phyloP scores from a whole-genome alignment of 306 rosid species.

The Gynostemma pentaphyllum region DNA sequence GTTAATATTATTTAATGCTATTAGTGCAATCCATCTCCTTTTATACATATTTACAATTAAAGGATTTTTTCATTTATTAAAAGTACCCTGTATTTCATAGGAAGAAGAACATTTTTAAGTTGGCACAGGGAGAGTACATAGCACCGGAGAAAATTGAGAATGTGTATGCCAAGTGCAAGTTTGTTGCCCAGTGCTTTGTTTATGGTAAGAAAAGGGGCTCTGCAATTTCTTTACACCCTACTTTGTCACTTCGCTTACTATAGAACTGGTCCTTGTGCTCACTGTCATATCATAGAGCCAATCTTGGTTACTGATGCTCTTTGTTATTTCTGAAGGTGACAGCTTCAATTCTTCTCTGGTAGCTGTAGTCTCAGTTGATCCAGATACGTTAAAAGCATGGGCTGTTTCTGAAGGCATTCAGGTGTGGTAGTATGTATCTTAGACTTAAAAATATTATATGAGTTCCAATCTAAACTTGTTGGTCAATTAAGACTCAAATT shows the following conservation, averaged over 20 bases:
- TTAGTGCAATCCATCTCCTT: conserved; percentile 1
- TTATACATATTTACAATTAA: not conserved
- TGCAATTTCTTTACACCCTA: not conserved
- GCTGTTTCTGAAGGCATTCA: conserved; percentile 66
- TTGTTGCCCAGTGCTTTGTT: conserved; percentile 75
- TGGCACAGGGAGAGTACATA: conserved; percentile 99
- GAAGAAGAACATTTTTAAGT: conserved; percentile 96
- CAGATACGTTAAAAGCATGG: conserved; percentile 67
- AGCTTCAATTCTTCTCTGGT: conserved; percentile 84
- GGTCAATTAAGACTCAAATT: not conserved
- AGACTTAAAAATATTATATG: not conserved
- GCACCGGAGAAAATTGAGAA: conserved; percentile 99
- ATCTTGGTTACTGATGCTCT: conserved; percentile 20
- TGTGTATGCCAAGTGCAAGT: conserved; percentile 82
- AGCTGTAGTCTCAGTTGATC: conserved; percentile 73
- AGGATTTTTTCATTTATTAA: not conserved
- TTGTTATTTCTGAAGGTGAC: conserved; percentile 45
- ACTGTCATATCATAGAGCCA: not conserved
- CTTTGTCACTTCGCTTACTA: not conserved
- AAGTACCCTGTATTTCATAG: conserved; percentile 17
- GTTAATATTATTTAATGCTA: no score
- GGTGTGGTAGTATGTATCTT: conserved; percentile 23
- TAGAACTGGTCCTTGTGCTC: not conserved
- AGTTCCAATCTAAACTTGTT: not conserved
- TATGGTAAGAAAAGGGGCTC: conserved; percentile 46